Conservation (phyloP, 352 stramenopile species). For the Globisporangium alternatum region DNA sequence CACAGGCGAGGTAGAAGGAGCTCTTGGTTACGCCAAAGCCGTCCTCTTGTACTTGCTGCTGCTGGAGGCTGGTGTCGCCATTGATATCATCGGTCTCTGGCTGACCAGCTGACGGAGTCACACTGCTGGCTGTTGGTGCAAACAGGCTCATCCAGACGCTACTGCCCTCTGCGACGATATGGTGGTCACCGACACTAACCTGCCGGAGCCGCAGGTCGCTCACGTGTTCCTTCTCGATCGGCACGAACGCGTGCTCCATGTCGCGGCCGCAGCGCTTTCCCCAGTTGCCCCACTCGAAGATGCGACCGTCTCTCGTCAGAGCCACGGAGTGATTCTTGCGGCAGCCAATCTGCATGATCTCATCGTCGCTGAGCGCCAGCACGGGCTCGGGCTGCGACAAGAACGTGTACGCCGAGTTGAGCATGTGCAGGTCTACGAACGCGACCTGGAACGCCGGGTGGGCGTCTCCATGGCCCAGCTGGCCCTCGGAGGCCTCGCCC, state of each 20-base stretch:
- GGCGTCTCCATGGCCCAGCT: conserved; percentile 60
- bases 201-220: conserved; percentile 25
- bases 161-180: conserved; percentile 51
- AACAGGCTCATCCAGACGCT: conserved; percentile 60
- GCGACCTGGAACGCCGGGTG: conserved; percentile 56
- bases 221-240: conserved; percentile 29
- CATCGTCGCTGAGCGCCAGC: conserved; percentile 39
- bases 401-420: conserved; percentile 71
- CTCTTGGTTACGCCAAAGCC: conserved; percentile 9
- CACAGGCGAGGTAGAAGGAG: conserved; percentile 25
- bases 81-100: conserved; percentile 15
- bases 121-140: conserved; percentile 10
- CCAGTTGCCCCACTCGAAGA: conserved; percentile 80
- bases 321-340: conserved; percentile 58
- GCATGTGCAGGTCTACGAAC: conserved; percentile 57
- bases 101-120: background rate
- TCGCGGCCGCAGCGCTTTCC: conserved; percentile 42
- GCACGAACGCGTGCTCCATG: conserved; percentile 54
- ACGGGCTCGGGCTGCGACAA: conserved; percentile 60
- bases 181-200: conserved; percentile 27
- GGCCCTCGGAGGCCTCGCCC: conserved; percentile 71
- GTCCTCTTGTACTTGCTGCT: background rate
- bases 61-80: background rate
- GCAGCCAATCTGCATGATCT: conserved; percentile 47
- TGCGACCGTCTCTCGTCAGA: conserved; percentile 28